Conservation (phyloP, 257 asterid genomes). For the Anisodus tanguticus region DNA sequence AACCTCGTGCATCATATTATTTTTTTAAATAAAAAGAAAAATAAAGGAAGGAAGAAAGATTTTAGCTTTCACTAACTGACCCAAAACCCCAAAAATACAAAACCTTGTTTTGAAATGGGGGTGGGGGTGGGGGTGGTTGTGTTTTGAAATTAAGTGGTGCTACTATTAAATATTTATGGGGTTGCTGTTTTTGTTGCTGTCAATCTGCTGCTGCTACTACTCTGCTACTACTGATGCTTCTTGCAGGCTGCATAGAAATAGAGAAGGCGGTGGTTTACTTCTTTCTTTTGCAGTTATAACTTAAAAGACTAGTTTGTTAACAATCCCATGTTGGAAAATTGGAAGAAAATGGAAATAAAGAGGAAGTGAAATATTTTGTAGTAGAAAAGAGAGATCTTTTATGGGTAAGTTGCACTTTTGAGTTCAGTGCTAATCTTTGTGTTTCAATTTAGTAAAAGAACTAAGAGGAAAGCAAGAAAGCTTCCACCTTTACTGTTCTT, state of each 20-base stretch:
- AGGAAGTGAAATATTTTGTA: constrained; percentile 20
- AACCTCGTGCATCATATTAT: too few relatives aligned
- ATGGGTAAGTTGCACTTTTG: constrained; percentile 41
- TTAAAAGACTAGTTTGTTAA: constrained; percentile 46
- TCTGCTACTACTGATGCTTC: constrained; percentile 37
- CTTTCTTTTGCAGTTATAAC: constrained; percentile 46
- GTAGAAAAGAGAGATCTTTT: constrained; percentile 39
- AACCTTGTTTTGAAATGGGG: constrained; percentile 10
- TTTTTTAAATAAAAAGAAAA: too few relatives aligned
- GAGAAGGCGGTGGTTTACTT: constrained; percentile 48
- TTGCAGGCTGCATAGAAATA: constrained; percentile 46
- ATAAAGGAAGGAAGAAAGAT: background rate
- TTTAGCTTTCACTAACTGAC: constrained; percentile 2
- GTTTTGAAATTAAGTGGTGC: background rate
- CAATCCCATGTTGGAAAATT: constrained; percentile 26
- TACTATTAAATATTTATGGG: constrained; percentile 37
- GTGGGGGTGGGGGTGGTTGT: background rate
- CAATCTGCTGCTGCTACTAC: constrained; percentile 52
- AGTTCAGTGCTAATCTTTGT: constrained; percentile 28
- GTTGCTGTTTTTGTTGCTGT: constrained; percentile 52
- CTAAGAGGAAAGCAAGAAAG: constrained; percentile 20
- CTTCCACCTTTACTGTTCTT: constrained; percentile 32
- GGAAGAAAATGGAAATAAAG: constrained; percentile 27
- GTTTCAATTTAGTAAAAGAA: constrained; percentile 28
- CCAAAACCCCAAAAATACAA: background rate